Base-by-base conservation (phyloP, 495 filamentous ascomycete genomes). In the Hypoxylon fuscum region DNA sequence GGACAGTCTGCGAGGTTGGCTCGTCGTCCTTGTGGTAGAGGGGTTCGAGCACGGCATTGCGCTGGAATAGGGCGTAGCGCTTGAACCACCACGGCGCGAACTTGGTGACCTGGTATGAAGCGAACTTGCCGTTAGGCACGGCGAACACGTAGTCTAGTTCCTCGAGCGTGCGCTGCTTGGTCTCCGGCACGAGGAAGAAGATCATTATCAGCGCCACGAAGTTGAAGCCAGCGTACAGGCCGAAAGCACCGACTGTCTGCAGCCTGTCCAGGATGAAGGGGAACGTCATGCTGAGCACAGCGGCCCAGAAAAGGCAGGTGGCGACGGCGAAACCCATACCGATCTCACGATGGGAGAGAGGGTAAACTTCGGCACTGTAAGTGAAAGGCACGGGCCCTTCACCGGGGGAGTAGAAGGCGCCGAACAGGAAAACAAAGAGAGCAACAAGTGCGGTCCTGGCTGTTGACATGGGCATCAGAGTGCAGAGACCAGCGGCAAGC, bases 81-180 rank as follows among this genome's bases (percentile, higher is more conserved):
- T 86, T 87, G 69, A 90, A 66, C 81, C 85, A 93, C 76, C 82
- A 94, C 1, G 81, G 81, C n/a, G 91, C 74, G 2, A 77, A 84
- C 59, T 84, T 79, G 50, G 70, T 81, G 23, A 85, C 25, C 74
- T 95, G 89, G 68, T 92, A 90, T 27, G 59, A 58, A 68, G 82
- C 83, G 68, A 91, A 88, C 31, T 78, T 79, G 38, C 80, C 66
- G 20, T 83, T 88, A 0, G 88, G 88, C 10, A 92, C 88, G 6
- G 85, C 88, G 59, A 92, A 96, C 51, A 96, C 85, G 68, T 92
- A 91, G 74, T 96, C 90, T 32, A 96, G 78, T 70, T 96, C 91
- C 73, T 96, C 90, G 9, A 88, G 77, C 2, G 84, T 86, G 12
- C 81, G 80, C 75, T 87, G 82, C 77, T 89, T 89, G 6, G 87